A percentile compares a stretch with the other conserved stretches of the same genome.
Evolutionary conservation across 495 filamentous ascomycete genomes (phyloP).

Genomic region (Elaphomyces granulatus): DNA sequence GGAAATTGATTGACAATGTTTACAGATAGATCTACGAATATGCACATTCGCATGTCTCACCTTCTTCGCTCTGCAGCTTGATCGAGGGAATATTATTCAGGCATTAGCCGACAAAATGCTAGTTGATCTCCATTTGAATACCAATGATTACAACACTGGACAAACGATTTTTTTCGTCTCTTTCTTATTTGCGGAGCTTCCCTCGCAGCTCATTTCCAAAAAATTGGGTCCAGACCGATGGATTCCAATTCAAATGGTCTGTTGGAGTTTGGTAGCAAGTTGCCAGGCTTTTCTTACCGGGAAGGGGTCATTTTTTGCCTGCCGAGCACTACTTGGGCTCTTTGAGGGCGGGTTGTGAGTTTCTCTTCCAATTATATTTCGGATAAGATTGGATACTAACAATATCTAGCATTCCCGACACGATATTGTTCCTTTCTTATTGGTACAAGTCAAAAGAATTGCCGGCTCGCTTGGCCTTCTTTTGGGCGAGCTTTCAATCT

Average conservation of each 20-base stretch:
- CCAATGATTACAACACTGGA: constrained; percentile 66
- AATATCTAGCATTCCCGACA: constrained; percentile 27
- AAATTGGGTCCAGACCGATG: constrained; percentile 67
- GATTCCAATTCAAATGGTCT: constrained; percentile 72
- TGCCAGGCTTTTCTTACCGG: constrained; percentile 52
- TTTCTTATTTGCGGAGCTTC: constrained; percentile 56
- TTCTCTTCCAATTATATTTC: constrained; percentile 13
- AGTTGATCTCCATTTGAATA: constrained; percentile 42
- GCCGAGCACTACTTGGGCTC: constrained; percentile 52
- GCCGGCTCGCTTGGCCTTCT: constrained; percentile 47
- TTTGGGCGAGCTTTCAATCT: constrained; percentile 56
- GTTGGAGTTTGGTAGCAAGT: constrained; percentile 59
- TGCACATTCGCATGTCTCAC: constrained; percentile 57
- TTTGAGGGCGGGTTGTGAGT: constrained; percentile 60
- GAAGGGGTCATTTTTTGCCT: constrained; percentile 45
- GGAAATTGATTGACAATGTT: neutral
- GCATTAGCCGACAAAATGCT: constrained; percentile 61
- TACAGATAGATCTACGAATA: constrained; percentile 41
- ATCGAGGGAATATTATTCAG: constrained; percentile 60
- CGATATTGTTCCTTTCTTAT: constrained; percentile 58
- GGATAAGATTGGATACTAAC: neutral
- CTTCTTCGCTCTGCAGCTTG: constrained; percentile 73
- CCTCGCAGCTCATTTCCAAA: constrained; percentile 60
- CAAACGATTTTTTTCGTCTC: constrained; percentile 56
- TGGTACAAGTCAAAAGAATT: constrained; percentile 61